Evolutionary conservation across 768 basidiomycete genomes (phyloP), one percentile per base, ranked within the genome.

Genomic region (Serendipita sp.): DNA sequence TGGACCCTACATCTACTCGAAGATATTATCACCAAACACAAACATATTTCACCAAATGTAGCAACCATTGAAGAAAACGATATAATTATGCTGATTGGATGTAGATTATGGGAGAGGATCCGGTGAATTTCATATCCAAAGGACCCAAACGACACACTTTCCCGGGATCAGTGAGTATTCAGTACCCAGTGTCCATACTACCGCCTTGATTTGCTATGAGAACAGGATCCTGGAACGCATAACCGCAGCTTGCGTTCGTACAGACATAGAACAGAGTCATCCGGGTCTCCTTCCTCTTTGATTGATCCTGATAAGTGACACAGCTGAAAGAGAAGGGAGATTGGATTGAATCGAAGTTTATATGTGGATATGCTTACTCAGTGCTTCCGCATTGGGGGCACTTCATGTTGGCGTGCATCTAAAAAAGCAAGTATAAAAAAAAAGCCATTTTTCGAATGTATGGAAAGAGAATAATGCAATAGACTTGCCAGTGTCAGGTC

Each of bases 301-400:
- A 96, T 73, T 98, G 95, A 74, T 97, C 95, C 74, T 97, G 95
- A 74, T 88, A 98, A 72, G 89, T 83, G 3, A 98, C 94, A 62
- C 91, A 84, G 71, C 94, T 98, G 70, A n/a, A 67, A 60, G 53
- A 18, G 45, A 63, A 46, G 28, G 51, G 51, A 41, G 53, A 45
- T 54, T 45, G 35, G 47, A 38, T 28, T 51, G 34, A 15, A 48
- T 46, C n/a, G 51, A 16, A 48, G 18, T 54, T 13, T 16, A 60
- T 15, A 53, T 24, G 45, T n/a, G 10, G 48, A 11, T 28, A 28
- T n/a, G 77, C 87, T 69, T 72, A 92, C 91, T 92, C 90, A 69
- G 88, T 83, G 68, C 88, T 78, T 44, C 85, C 84, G 69, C 93
- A 97, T 34, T 78, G 74, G 32, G 92, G 92, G 75, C 94, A 97